Percentiles rank a stretch among this genome's conserved stretches.
Evolutionary conservation across 305 asterid genomes (phyloP).

Genomic region (Rubia tinctorum): DNA sequence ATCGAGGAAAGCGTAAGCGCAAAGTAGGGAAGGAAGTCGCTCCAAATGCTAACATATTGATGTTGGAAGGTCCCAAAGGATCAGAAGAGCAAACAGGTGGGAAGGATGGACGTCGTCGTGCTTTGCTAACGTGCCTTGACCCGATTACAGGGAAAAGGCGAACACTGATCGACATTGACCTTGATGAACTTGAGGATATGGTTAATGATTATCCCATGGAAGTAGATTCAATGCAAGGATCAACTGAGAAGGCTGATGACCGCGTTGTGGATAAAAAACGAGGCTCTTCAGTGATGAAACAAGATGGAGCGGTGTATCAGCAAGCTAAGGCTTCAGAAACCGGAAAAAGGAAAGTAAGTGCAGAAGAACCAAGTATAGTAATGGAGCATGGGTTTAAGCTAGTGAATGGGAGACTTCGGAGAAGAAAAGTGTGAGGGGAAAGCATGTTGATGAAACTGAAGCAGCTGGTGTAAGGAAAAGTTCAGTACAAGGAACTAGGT

Average conservation of each 20-base stretch:
- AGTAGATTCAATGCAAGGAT: constrained; percentile 6
- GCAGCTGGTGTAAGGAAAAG: too few species aligned
- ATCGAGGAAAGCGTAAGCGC: background rate
- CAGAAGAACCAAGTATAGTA: too few species aligned
- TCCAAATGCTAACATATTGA: background rate
- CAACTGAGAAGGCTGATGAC: background rate
- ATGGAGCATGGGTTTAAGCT: too few species aligned
- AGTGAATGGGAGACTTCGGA: too few species aligned
- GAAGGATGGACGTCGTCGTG: constrained; percentile 12
- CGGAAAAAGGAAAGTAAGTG: too few species aligned
- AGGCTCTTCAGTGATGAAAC: too few species aligned
- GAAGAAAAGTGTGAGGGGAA: too few species aligned
- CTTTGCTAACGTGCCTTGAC: background rate
- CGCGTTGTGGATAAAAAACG: background rate
- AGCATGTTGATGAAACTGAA: too few species aligned
- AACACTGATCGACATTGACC: constrained; percentile 11
- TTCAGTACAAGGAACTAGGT: too few species aligned
- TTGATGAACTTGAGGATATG: constrained; percentile 16
- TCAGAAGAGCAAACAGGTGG: constrained; percentile 14
- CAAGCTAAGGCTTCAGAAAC: background rate
- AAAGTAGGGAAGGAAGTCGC: background rate
- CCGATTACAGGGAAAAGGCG: background rate
- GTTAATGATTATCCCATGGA: constrained; percentile 16
- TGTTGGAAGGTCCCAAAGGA: constrained; percentile 5
- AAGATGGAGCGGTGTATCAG: too few species aligned